Evolutionary conservation across 768 basidiomycete genomes (phyloP).

Genomic region (Tylopilus subfusipes): DNA sequence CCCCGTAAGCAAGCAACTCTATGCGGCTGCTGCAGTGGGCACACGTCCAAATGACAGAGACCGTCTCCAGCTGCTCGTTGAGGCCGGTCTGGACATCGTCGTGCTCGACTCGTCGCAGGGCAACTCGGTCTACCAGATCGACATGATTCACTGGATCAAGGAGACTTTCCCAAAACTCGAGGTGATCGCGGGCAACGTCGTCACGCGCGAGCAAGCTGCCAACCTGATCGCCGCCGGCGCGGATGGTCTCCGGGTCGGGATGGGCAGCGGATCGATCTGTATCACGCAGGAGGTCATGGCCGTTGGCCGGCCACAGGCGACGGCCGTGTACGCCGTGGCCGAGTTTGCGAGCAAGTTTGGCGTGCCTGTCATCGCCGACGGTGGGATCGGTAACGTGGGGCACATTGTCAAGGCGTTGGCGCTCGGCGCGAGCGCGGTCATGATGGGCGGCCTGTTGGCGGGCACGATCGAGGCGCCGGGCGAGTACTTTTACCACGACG

Average conservation of each 20-base stretch:
- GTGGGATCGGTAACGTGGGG: constrained; percentile 92
- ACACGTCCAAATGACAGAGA: constrained; percentile 87
- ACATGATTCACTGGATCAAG: constrained; percentile 96
- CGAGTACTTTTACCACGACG: constrained; percentile 99
- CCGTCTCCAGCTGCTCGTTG: constrained; percentile 79
- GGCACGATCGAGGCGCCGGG: constrained; percentile 97
- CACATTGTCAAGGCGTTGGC: constrained; percentile 97
- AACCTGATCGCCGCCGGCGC: constrained; percentile 91
- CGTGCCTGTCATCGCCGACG: constrained; percentile 95
- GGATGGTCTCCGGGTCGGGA: constrained; percentile 92
- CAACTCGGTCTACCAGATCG: constrained; percentile 89
- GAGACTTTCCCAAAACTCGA: constrained; percentile 78
- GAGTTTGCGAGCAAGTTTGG: constrained; percentile 94
- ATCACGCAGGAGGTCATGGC: constrained; percentile 99
- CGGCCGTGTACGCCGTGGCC: constrained; percentile 94
- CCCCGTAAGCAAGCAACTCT: constrained; percentile 88
- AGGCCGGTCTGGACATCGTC: constrained; percentile 94
- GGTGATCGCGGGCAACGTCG: constrained; percentile 96
- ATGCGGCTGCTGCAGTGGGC: constrained; percentile 93
- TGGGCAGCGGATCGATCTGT: constrained; percentile 98
- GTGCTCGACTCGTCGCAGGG: constrained; percentile 96
- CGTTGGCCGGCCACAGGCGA: constrained; percentile 95
- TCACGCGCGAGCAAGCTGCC: constrained; percentile 96
- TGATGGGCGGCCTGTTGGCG: constrained; percentile 97
- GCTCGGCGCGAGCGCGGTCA: constrained; percentile 92